A percentile compares a stretch with the other conserved stretches of the same genome.
These are phyloP conservation scores for Tetrahymena thermophila DNA, from an alignment of 73 alveolate genomes.

Conservation along the genomic window DNA sequence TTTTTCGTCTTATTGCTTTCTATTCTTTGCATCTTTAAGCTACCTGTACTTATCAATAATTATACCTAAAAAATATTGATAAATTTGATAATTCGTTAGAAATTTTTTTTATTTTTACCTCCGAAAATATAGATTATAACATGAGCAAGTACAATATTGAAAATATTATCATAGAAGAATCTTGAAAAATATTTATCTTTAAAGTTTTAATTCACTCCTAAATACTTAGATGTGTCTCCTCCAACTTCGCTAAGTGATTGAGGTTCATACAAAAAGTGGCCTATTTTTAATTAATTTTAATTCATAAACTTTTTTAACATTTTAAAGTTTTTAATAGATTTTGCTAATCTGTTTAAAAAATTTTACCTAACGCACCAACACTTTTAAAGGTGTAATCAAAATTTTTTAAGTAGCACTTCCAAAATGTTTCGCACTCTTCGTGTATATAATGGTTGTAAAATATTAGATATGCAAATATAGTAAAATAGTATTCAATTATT, in stretches of 20 bases:
- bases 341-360: neutral
- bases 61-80: slow-evolving; percentile 28
- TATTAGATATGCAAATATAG: slow-evolving; percentile 40
- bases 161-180: slow-evolving; percentile 54
- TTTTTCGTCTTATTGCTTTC: slow-evolving; percentile 51
- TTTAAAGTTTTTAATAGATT: too few species aligned
- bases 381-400: slow-evolving; percentile 26
- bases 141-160: slow-evolving; percentile 52
- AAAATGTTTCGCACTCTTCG: slow-evolving; percentile 45
- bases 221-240: neutral
- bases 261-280: neutral
- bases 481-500: slow-evolving; percentile 53
- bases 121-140: slow-evolving; percentile 54
- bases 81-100: neutral
- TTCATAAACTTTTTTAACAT: neutral
- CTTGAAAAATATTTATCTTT: slow-evolving; percentile 42
- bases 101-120: neutral
- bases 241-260: neutral
- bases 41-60: slow-evolving; percentile 59
- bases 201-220: slow-evolving; percentile 27
- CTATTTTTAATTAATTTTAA: too few species aligned
- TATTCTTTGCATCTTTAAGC: slow-evolving; percentile 49
- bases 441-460: slow-evolving; percentile 39
- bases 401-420: slow-evolving; percentile 49
- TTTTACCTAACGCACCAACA: slow-evolving; percentile 47